A percentile compares a stretch with the other conserved stretches of the same genome.
These are phyloP conservation scores for Gonium pectorale DNA, from an alignment of 139 green algal genomes.

Conservation along the genomic window DNA sequence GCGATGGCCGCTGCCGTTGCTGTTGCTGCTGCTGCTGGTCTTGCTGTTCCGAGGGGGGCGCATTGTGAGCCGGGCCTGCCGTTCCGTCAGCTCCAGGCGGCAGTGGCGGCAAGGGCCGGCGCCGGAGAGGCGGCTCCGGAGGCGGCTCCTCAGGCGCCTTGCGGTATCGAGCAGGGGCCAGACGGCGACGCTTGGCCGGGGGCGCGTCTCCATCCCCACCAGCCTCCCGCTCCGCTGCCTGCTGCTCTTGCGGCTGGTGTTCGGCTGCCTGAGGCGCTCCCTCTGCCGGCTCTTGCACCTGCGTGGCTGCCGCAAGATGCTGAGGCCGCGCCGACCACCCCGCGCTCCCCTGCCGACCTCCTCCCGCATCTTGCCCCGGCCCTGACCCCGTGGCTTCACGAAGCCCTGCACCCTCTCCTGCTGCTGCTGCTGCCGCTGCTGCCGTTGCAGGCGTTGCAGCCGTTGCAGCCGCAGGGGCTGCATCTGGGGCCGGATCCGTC, in stretches of 20 bases:
- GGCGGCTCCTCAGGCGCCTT: no score
- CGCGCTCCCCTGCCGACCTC: no score
- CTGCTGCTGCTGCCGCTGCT: background rate
- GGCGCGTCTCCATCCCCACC: background rate
- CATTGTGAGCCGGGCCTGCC: background rate
- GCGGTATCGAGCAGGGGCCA: background rate
- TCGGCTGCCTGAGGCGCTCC: background rate
- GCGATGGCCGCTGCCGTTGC: background rate
- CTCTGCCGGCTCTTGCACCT: background rate
- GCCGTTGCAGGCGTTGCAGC: background rate
- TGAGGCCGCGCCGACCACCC: no score
- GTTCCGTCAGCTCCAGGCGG: no score
- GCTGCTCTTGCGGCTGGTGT: background rate
- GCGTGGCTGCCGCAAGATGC: no score
- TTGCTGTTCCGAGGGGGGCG: no score
- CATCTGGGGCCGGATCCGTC: background rate
- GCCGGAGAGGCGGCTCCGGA: no score
- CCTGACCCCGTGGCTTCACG: no score
- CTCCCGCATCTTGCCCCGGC: no score
- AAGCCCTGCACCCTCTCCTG: background rate
- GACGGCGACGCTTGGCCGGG: constrained; percentile 20
- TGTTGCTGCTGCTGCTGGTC: background rate
- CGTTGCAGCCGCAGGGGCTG: background rate
- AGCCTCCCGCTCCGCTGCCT: background rate
- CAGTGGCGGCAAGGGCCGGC: no score